Base-by-base conservation (phyloP, 345 rosid species). In the Stellera chamaejasme region DNA sequence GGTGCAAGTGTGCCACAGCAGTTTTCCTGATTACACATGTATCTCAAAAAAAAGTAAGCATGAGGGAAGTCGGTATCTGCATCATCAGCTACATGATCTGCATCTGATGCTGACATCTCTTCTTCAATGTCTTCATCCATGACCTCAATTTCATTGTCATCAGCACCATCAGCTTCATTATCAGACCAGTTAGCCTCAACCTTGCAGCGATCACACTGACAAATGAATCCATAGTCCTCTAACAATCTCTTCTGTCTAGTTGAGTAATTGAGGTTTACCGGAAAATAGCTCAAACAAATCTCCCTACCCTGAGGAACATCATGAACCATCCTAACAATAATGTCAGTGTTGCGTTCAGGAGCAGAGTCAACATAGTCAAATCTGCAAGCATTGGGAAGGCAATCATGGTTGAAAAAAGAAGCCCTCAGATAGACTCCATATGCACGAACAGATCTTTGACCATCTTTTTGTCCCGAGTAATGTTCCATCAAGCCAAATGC, bases 381-480 rank as follows among this genome's bases (percentile, higher is more conserved):
- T 63, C 95, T 73, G 59, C 98, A 92, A 53, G 90, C 98, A 80
- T 88, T 88, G 15, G 98, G 98, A n/a, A 92, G 90, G 71, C 96
- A 92, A 50, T 85, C 98, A 46, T 88, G 96, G 61, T 88, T 92
- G 66, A 88, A 84, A 45, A 88, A 75, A 11, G 96, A 78, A 1
- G 90, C 85, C 69, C 65, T 79, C 0, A 87, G 87, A 49, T 86
- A 92, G 15, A 92, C 78, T 8, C 90, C 96, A 55, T 86, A 92
- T 0, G 85, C 93, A 27, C 96, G 69, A 3, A 84, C 93, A 2
- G 84, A 88, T 60, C 95, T 77, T 53, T 68, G 61, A 0, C 72
- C 79, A 6, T 50, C 60, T 11, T 23, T 56, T 2, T 66, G 61
- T 32, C 48, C 51, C n/a, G 70, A 69, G 50, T 72, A 53, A 0